Conservation (phyloP, 2,329 filamentous ascomycete species). For the Trichoderma arundinaceum region DNA sequence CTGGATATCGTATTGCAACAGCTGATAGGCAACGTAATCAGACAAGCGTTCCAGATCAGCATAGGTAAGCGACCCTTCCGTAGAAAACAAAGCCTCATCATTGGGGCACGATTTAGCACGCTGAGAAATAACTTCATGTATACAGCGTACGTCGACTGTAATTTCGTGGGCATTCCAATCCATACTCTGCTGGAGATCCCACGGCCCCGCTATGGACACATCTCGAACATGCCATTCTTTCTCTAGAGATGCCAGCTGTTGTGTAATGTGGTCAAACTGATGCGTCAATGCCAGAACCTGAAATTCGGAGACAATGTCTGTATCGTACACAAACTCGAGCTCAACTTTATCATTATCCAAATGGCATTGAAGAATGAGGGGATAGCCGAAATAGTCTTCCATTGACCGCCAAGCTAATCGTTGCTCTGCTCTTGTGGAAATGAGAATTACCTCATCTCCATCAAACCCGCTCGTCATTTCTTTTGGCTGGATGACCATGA, state of each 20-base stretch:
- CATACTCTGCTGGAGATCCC: conserved; percentile 22
- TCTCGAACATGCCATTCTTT: not conserved
- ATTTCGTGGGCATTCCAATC: conserved; percentile 12
- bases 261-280: conserved; percentile 14
- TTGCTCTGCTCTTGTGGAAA: conserved; percentile 6
- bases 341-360: conserved; percentile 1
- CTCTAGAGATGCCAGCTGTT: conserved; percentile 1
- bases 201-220: conserved; percentile 10
- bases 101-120: not conserved
- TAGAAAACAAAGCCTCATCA: conserved; percentile 15
- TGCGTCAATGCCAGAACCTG: conserved; percentile 4
- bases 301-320: not conserved
- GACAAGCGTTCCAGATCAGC: conserved; percentile 1
- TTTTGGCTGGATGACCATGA: conserved; percentile 22
- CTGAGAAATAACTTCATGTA: conserved; percentile 15
- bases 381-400: conserved; percentile 25
- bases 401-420: conserved; percentile 6
- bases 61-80: conserved; percentile 17
- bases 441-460: conserved; percentile 1
- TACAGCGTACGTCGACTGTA: not conserved
- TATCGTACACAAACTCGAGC: conserved; percentile 4
- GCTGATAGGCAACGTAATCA: conserved; percentile 12
- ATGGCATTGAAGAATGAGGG: conserved; percentile 7
- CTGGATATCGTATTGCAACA: conserved; percentile 2
- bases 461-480: not conserved